These are phyloP conservation scores for Lasiodiplodia citricola DNA, from an alignment of 2,329 filamentous ascomycete species.

Conservation along the genomic window DNA sequence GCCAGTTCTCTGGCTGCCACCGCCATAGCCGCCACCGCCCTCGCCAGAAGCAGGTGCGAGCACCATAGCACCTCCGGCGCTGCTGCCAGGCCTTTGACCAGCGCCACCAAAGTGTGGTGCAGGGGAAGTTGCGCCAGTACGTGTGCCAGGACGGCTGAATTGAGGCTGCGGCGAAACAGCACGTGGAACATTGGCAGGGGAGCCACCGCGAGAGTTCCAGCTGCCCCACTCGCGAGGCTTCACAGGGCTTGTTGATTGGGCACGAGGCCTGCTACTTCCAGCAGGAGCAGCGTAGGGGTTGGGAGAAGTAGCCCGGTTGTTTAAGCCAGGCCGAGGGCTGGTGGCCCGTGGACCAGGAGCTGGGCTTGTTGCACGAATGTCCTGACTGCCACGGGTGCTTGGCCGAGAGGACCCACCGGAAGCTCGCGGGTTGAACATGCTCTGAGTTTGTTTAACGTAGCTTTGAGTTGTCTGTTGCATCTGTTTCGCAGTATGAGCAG, in stretches of 20 bases:
- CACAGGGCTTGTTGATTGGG: conserved; percentile 48
- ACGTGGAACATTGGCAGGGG: conserved; percentile 46
- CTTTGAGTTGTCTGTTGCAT: conserved; percentile 96
- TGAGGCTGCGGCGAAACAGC: conserved; percentile 60
- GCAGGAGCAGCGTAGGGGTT: conserved; percentile 62
- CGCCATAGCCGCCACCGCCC: conserved; percentile 42
- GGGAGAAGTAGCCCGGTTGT: conserved; percentile 63
- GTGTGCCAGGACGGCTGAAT: conserved; percentile 48
- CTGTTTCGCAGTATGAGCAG: conserved; percentile 87
- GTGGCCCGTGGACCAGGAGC: conserved; percentile 8
- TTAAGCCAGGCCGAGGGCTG: conserved; percentile 68
- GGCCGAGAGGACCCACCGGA: conserved; percentile 34
- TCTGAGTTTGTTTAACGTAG: conserved; percentile 81
- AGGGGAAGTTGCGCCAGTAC: conserved; percentile 17
- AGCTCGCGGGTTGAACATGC: conserved; percentile 65
- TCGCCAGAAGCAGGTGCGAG: conserved; percentile 45
- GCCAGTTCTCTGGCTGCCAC: conserved; percentile 46
- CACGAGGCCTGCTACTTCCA: conserved; percentile 30
- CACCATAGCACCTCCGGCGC: conserved; percentile 50
- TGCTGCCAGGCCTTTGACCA: conserved; percentile 55
- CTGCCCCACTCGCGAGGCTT: conserved; percentile 42
- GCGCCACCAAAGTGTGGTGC: conserved; percentile 30
- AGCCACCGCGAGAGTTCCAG: conserved; percentile 40
- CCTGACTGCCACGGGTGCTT: conserved; percentile 43
- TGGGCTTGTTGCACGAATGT: conserved; percentile 46